These are phyloP conservation scores for Ceratopteris richardii DNA, from an alignment of 75 land plant species.

Conservation along the genomic window DNA sequence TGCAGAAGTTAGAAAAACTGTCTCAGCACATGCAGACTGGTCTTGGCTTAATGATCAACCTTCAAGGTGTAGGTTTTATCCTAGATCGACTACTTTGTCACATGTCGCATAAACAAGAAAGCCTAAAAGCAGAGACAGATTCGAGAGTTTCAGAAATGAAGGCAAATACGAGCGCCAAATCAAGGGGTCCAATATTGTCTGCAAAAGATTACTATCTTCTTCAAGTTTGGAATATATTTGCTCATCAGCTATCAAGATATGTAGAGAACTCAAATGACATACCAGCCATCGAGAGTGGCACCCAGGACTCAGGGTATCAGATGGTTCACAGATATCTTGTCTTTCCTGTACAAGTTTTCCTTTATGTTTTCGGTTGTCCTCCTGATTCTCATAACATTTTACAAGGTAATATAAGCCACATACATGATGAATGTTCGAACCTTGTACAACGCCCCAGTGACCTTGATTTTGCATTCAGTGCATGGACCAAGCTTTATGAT, in stretches of 20 bases:
- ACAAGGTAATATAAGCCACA: background rate
- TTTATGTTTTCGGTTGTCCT: background rate
- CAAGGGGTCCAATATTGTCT: too few relatives aligned
- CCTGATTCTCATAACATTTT: background rate
- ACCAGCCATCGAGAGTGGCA: constrained; percentile 13
- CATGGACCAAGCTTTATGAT: constrained; percentile 38
- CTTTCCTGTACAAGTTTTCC: constrained; percentile 35
- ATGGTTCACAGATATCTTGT: constrained; percentile 20
- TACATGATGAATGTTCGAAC: too few relatives aligned
- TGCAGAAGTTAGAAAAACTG: background rate
- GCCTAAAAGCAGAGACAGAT: too few relatives aligned
- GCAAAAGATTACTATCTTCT: too few relatives aligned
- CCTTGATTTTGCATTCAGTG: constrained; percentile 20
- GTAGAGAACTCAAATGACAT: constrained; percentile 15
- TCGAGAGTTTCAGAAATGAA: too few relatives aligned
- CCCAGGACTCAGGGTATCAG: constrained; percentile 10
- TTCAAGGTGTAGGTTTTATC: background rate
- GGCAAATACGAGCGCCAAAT: too few relatives aligned
- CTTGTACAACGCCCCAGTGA: background rate
- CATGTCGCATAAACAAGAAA: background rate
- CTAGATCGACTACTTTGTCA: background rate
- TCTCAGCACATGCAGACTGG: background rate
- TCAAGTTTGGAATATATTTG: constrained; percentile 33
- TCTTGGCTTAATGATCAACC: constrained; percentile 1
- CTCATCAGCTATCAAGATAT: constrained; percentile 18